phyloP scores from a whole-genome alignment of 1,139 yeast species.

The Debaryomycetaceae sp. region DNA sequence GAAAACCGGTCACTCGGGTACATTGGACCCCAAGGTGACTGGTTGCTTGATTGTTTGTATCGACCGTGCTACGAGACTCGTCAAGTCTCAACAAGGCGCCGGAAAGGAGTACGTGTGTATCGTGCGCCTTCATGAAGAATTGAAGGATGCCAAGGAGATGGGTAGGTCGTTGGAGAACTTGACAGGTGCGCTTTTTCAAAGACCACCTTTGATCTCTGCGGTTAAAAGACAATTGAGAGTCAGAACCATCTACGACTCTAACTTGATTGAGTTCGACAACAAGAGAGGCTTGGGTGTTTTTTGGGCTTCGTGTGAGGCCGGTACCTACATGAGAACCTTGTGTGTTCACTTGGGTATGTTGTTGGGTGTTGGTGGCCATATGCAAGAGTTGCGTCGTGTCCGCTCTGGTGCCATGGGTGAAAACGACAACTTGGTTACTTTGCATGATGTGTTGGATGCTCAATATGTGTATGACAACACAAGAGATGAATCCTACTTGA shows the following conservation, averaged over 20 bases:
- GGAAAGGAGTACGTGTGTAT: conserved; percentile 99
- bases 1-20: conserved; percentile 98
- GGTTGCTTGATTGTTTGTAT: conserved; percentile 97
- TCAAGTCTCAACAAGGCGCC: conserved; percentile 98
- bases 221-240: conserved; percentile 98
- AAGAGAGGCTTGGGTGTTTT: conserved; percentile 96
- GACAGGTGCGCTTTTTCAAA: conserved; percentile 97
- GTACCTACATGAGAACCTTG: conserved; percentile 98
- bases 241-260: conserved; percentile 95
- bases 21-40: conserved; percentile 97
- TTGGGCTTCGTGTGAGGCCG: conserved; percentile 99
- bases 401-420: conserved; percentile 96
- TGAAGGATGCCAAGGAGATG: conserved; percentile 86
- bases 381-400: conserved; percentile 99
- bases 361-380: conserved; percentile 97
- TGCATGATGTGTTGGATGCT: conserved; percentile 96
- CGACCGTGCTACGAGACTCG: conserved; percentile 96
- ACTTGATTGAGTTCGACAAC: conserved; percentile 91
- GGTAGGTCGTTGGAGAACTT: conserved; percentile 86
- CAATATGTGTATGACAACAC: conserved; percentile 97
- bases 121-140: conserved; percentile 89
- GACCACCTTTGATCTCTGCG: conserved; percentile 98
- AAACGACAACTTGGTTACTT: conserved; percentile 85
- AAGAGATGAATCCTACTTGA: conserved; percentile 90
- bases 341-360: conserved; percentile 99